phyloP scores from a whole-genome alignment of 2,329 filamentous ascomycete genomes.

The Hypoxylon sp. region DNA sequence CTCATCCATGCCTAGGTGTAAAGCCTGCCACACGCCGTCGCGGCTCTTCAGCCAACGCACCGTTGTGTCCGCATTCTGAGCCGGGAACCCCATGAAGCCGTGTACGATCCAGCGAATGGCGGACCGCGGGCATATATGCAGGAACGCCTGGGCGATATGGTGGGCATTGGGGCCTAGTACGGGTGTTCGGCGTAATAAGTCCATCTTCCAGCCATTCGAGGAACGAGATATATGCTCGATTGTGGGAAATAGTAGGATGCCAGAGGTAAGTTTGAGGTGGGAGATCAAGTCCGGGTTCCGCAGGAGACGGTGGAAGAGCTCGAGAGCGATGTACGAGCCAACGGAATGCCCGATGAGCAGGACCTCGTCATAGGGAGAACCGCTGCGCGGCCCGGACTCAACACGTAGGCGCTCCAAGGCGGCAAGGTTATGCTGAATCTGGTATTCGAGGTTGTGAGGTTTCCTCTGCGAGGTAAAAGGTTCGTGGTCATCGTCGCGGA shows the following conservation, averaged over 20 bases:
- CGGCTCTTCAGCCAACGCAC: constrained; percentile 62
- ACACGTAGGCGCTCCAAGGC: constrained; percentile 48
- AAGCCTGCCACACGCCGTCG: constrained; percentile 66
- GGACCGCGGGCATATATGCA: constrained; percentile 52
- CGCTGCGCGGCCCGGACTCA: constrained; percentile 42
- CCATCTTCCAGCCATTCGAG: constrained; percentile 63
- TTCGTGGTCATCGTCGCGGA: constrained; percentile 60
- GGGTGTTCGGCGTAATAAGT: constrained; percentile 52
- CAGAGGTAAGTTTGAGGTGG: constrained; percentile 57
- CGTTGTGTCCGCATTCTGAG: constrained; percentile 58
- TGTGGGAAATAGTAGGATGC: constrained; percentile 76
- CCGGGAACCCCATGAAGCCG: constrained; percentile 56
- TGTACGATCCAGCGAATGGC: constrained; percentile 55
- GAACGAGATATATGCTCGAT: constrained; percentile 74
- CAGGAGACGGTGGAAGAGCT: constrained; percentile 67
- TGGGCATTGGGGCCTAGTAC: constrained; percentile 53
- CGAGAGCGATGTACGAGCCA: constrained; percentile 74
- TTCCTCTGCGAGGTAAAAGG: constrained; percentile 52
- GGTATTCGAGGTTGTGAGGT: constrained; percentile 62
- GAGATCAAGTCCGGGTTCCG: constrained; percentile 47
- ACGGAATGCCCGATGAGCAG: constrained; percentile 79
- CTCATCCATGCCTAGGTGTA: constrained; percentile 67
- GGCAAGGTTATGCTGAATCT: constrained; percentile 57
- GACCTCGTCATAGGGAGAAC: constrained; percentile 61
- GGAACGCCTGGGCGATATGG: constrained; percentile 50